These are phyloP conservation scores for Plasmodium relictum DNA, from an alignment of 169 alveolate species.

Conservation along the genomic window DNA sequence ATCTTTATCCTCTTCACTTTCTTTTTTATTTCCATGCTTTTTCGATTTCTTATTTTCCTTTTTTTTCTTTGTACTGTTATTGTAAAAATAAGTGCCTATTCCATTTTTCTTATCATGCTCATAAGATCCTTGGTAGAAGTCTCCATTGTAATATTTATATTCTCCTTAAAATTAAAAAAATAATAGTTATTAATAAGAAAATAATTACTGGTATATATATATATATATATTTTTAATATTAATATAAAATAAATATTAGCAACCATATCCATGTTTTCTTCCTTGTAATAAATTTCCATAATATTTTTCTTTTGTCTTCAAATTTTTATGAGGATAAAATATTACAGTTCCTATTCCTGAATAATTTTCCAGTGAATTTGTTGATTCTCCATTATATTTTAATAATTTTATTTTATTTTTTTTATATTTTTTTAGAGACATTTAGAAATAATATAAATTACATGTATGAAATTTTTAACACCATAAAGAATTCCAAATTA, in stretches of 20 bases:
- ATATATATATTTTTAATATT: neutral
- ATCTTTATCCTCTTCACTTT: constrained; percentile 7
- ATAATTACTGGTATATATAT: neutral
- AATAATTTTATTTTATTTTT: constrained; percentile 24
- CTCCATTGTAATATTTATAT: constrained; percentile 52
- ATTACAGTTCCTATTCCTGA: constrained; percentile 66
- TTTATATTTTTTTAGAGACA: constrained; percentile 20
- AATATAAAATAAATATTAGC: neutral
- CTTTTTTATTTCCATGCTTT: constrained; percentile 1
- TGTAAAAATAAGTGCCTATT: constrained; percentile 57
- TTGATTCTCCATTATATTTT: constrained; percentile 52
- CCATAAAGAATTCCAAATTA: no score
- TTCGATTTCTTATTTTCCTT: constrained; percentile 6
- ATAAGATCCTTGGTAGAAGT: constrained; percentile 43
- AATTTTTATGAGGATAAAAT: constrained; percentile 41
- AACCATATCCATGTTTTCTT: constrained; percentile 73
- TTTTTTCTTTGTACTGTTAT: constrained; percentile 8
- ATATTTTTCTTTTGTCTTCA: constrained; percentile 46
- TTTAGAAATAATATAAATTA: constrained; percentile 6
- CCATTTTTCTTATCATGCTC: constrained; percentile 64
- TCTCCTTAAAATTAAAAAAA: constrained; percentile 34
- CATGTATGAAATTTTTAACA: no score
- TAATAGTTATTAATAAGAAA: neutral
- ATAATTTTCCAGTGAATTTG: constrained; percentile 30
- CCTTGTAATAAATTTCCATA: constrained; percentile 64